Conservation (phyloP, 139 green algal species). For the Ettlia oleoabundans region DNA sequence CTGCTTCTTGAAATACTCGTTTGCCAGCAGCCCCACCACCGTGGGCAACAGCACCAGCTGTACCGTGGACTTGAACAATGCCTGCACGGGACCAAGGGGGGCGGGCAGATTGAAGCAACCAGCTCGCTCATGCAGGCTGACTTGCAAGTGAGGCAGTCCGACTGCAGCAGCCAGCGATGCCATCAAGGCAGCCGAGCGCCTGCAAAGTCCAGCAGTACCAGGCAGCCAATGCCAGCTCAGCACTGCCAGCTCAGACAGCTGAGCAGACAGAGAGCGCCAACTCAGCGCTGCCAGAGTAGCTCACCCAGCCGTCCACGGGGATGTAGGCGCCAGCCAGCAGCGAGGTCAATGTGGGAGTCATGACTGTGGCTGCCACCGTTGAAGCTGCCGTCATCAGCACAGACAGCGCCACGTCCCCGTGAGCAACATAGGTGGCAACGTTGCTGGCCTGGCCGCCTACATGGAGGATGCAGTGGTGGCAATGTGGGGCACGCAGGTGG, state of each 20-base stretch:
- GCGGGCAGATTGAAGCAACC: background rate
- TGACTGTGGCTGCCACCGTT: conserved; percentile 81
- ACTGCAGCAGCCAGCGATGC: too few species aligned
- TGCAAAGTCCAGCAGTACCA: too few species aligned
- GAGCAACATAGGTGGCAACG: conserved; percentile 82
- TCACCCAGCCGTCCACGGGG: conserved; percentile 76
- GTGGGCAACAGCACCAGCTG: conserved; percentile 85
- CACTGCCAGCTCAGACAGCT: too few species aligned
- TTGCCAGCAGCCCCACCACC: conserved; percentile 66
- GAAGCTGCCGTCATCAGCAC: conserved; percentile 87
- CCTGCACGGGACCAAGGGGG: conserved; percentile 36
- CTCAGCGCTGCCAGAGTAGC: background rate
- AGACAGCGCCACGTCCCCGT: conserved; percentile 87
- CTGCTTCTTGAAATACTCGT: conserved; percentile 62
- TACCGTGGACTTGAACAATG: conserved; percentile 60
- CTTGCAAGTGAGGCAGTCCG: too few species aligned
- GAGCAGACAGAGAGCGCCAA: background rate
- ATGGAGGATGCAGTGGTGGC: background rate
- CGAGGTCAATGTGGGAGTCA: conserved; percentile 85
- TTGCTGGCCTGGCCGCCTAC: conserved; percentile 78
- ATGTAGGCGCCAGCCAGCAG: conserved; percentile 76
- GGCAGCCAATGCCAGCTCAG: too few species aligned
- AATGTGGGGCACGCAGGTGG: background rate
- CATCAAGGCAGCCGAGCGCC: too few species aligned
- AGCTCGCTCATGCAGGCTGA: background rate